Percentiles rank a stretch among this genome's conserved stretches.
Evolutionary conservation across 495 filamentous ascomycete species (phyloP).

Genomic region (Penicillium dipodomyicola): DNA sequence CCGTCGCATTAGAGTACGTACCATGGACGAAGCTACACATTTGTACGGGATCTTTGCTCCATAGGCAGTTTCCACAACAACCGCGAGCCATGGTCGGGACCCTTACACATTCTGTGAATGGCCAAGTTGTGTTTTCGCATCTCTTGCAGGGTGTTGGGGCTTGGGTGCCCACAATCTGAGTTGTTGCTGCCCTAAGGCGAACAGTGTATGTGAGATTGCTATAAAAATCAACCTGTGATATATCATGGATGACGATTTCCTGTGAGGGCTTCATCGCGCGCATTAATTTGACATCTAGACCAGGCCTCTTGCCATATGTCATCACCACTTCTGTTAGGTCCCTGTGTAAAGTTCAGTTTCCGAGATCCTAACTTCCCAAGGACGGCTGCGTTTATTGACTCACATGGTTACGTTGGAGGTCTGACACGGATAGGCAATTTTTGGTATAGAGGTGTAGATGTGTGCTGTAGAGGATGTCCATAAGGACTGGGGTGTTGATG

Average conservation of each 20-base stretch:
- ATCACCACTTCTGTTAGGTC: not conserved
- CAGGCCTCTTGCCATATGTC: not conserved
- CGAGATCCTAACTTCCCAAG: not conserved
- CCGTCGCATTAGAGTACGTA: too few species aligned
- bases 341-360: not conserved
- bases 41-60: too few species aligned
- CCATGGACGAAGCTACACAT: too few species aligned
- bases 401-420: not conserved
- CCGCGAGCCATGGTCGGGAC: too few species aligned
- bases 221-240: not conserved
- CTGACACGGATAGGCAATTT: not conserved
- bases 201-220: fast-evolving
- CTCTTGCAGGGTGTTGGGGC: not conserved
- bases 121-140: not conserved
- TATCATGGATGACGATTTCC: not conserved
- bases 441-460: not conserved
- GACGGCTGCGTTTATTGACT: not conserved
- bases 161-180: not conserved
- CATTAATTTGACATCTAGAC: too few species aligned
- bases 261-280: not conserved
- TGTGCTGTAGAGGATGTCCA: not conserved
- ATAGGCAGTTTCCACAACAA: too few species aligned
- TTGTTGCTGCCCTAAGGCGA: not conserved
- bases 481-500: not conserved
- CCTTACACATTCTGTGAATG: too few species aligned